A percentile compares a stretch with the other conserved stretches of the same genome.
These are phyloP conservation scores for Esteya vermicola DNA, from an alignment of 2,329 filamentous ascomycete genomes.

Conservation along the genomic window DNA sequence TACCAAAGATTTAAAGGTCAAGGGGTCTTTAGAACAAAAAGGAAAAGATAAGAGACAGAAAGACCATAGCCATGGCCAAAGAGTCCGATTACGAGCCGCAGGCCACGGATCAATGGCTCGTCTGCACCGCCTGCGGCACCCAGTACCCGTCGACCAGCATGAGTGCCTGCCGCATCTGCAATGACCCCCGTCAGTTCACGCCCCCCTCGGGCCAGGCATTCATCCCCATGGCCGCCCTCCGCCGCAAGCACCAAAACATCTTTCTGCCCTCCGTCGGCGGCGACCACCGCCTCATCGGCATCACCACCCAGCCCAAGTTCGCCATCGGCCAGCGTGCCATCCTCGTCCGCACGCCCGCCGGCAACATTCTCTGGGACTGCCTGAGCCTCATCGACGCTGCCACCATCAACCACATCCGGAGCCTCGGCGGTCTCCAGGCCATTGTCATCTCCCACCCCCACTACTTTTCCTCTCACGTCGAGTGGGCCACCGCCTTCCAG, in stretches of 20 bases:
- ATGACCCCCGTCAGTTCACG: slow-evolving; percentile 59
- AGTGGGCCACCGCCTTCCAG: slow-evolving; percentile 55
- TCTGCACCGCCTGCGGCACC: slow-evolving; percentile 58
- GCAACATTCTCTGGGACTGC: slow-evolving; percentile 72
- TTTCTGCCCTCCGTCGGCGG: slow-evolving; percentile 28
- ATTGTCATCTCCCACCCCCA: slow-evolving; percentile 73
- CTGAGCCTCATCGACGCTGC: slow-evolving; percentile 53
- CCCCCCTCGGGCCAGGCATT: slow-evolving; percentile 51
- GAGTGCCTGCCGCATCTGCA: slow-evolving; percentile 45
- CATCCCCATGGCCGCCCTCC: slow-evolving; percentile 39
- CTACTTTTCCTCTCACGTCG: slow-evolving; percentile 63
- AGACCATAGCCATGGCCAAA: background rate
- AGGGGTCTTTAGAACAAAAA: too few species aligned
- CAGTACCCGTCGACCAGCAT: slow-evolving; percentile 45
- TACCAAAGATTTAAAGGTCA: too few species aligned
- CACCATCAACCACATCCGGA: slow-evolving; percentile 42
- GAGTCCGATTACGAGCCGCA: slow-evolving; percentile 7
- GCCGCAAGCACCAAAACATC: slow-evolving; percentile 33
- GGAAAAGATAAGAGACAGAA: background rate
- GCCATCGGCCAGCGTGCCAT: slow-evolving; percentile 65
- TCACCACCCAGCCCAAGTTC: slow-evolving; percentile 41
- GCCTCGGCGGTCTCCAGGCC: slow-evolving; percentile 50
- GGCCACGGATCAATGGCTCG: slow-evolving; percentile 20
- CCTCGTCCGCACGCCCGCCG: slow-evolving; percentile 47
- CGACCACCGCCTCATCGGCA: slow-evolving; percentile 29